Conservation (phyloP, 495 filamentous ascomycete genomes). For the Aeminium ludgeri region DNA sequence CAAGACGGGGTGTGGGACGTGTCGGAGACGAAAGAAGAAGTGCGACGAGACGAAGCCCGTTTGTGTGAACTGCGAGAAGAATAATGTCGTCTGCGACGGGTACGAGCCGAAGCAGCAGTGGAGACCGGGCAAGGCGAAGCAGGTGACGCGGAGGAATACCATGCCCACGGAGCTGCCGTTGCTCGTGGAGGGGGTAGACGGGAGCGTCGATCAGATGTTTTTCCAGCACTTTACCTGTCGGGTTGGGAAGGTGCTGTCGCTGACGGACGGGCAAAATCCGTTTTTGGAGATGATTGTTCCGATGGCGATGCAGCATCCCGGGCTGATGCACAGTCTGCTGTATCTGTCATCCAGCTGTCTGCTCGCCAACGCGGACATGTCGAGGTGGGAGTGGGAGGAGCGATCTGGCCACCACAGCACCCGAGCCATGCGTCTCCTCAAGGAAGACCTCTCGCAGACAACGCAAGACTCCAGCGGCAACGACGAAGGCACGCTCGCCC, state of each 20-base stretch:
- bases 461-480: conserved; percentile 8
- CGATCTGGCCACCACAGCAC: conserved; percentile 42
- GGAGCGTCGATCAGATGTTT: conserved; percentile 63
- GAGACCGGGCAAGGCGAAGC: conserved; percentile 65
- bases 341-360: conserved; percentile 75
- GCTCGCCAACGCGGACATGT: conserved; percentile 32
- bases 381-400: conserved; percentile 22
- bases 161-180: conserved; percentile 48
- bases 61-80: conserved; percentile 76
- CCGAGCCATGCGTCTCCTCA: conserved; percentile 39
- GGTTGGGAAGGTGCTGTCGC: conserved; percentile 65
- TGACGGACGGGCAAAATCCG: conserved; percentile 71
- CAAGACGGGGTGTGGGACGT: conserved; percentile 89
- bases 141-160: conserved; percentile 6
- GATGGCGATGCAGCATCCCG: conserved; percentile 65
- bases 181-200: conserved; percentile 76
- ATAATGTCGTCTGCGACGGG: conserved; percentile 80
- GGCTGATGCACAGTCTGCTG: conserved; percentile 85
- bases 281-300: conserved; percentile 80
- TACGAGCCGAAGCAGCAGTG: conserved; percentile 80
- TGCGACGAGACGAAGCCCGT: conserved; percentile 86
- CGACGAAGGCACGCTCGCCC: conserved; percentile 25
- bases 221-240: conserved; percentile 75
- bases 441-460: conserved; percentile 6
- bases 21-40: conserved; percentile 87